A percentile compares a stretch with the other conserved stretches of the same genome.
Evolutionary conservation across 768 basidiomycete genomes (phyloP).

Genomic region (Agaricus sinodeliciosus): DNA sequence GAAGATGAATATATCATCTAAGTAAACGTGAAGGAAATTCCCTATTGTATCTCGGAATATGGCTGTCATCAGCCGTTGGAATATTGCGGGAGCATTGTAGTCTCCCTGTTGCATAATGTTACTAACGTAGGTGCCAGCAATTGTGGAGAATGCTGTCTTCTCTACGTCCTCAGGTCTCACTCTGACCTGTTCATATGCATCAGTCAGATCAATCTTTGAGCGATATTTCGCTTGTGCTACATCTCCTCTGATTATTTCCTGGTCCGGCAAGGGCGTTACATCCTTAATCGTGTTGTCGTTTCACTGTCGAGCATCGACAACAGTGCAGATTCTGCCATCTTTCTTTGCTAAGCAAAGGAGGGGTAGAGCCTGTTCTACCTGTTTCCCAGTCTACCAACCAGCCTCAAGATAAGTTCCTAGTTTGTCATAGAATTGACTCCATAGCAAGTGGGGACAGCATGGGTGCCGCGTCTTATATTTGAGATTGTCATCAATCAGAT

Average conservation of each 20-base stretch:
- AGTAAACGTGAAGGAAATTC: slow-evolving; percentile 19
- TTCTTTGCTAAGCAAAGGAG: slow-evolving; percentile 22
- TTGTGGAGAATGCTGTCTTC: slow-evolving; percentile 18
- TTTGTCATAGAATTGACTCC: background rate
- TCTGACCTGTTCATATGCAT: slow-evolving; percentile 34
- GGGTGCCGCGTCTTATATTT: slow-evolving; percentile 24
- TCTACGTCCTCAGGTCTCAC: slow-evolving; percentile 20
- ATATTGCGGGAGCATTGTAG: slow-evolving; percentile 12
- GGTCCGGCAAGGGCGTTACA: slow-evolving; percentile 19
- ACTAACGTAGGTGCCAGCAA: slow-evolving; percentile 25
- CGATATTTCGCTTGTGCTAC: slow-evolving; percentile 21
- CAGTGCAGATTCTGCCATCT: slow-evolving; percentile 16
- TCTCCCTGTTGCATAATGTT: slow-evolving; percentile 23
- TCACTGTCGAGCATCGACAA: slow-evolving; percentile 25
- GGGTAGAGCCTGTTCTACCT: slow-evolving; percentile 21
- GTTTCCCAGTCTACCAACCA: slow-evolving; percentile 27
- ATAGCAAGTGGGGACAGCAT: background rate
- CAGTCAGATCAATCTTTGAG: slow-evolving; percentile 30
- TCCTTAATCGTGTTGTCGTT: slow-evolving; percentile 31
- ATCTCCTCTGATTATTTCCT: slow-evolving; percentile 20
- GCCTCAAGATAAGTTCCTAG: slow-evolving; percentile 15
- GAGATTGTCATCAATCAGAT: slow-evolving; percentile 23
- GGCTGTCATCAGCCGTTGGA: slow-evolving; percentile 27
- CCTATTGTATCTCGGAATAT: slow-evolving; percentile 26
- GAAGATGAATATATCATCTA: slow-evolving; percentile 27